Evolutionary conservation across 2,329 filamentous ascomycete species (phyloP), one percentile per base, ranked within the genome.

Genomic region (Phialophora verrucosa): DNA sequence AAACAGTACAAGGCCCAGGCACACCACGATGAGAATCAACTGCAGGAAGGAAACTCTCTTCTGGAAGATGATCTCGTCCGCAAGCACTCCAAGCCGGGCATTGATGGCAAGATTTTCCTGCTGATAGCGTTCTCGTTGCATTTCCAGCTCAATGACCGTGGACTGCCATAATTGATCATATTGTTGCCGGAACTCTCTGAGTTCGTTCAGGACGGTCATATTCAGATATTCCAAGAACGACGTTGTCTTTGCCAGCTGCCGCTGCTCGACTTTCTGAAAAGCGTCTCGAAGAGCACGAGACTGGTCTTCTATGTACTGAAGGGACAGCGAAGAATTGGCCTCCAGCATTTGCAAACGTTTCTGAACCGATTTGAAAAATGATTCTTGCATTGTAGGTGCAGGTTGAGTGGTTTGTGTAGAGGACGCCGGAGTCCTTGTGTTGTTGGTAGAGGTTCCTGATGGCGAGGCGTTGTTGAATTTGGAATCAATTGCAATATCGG

Each of bases 91-190:
- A 49, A 99, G 85, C 27, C 95, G 87, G 8, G 88, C 82, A 73
- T 89, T 91, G 61, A 98, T 84, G 2, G 93, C 93, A 50, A 93
- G 84, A 67, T 96, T 90, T 75, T 98, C 93, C 63, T 88, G 85
- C 74, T 93, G 88, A 17, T 91, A 91, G 72, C 92, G 89, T 75
- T 96, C 91, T 50, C 92, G 89, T 77, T 97, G 94, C 50, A 88
- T 89, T 76, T 97, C 93, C 14, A 98, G 86, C 32, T 96, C 93
- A 63, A 97, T 89, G 25, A 97, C 90, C 11, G 96, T 97, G 23
- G 91, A 94, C 78, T 97, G 93, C 93, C 94, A 98, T 12, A 98
- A 88, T 75, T 97, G 92, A 75, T 98, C 94, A 77, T 98, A 98
- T 76, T 97, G 91, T 65, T 89, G 87, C 60, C 92, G 87, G 69